Evolutionary conservation across 164 flowering plant genomes (phyloP).

Genomic region (Chimonanthus salicifolius): DNA sequence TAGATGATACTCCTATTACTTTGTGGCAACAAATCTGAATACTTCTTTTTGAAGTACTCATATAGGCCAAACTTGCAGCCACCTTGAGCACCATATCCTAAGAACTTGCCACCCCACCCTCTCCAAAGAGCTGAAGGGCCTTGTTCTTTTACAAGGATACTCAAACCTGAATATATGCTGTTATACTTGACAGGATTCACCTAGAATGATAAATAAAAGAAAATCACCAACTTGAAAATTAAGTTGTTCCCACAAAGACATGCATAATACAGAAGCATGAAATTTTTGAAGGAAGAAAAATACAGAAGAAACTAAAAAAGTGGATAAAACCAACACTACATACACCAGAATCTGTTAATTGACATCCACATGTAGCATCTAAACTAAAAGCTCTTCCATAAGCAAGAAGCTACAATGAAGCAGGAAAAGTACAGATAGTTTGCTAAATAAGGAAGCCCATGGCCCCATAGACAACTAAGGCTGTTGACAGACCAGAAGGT

Average conservation of each 20-base stretch:
- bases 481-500: too few species aligned
- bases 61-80: constrained; percentile 91
- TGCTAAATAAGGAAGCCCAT: background rate
- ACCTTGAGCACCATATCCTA: constrained; percentile 91
- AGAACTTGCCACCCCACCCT: constrained; percentile 83
- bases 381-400: background rate
- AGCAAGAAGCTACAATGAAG: background rate
- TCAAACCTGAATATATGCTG: constrained; percentile 53
- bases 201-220: constrained; percentile 23
- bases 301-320: too few species aligned
- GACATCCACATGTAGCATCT: background rate
- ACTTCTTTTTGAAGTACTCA: constrained; percentile 79
- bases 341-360: background rate
- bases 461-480: background rate
- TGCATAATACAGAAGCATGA: background rate
- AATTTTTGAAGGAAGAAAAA: background rate
- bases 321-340: background rate
- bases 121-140: constrained; percentile 85
- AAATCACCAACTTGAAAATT: background rate
- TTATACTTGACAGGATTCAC: constrained; percentile 78
- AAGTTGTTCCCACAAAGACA: background rate
- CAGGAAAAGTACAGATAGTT: background rate
- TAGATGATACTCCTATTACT: constrained; percentile 50
- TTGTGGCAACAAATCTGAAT: constrained; percentile 48
- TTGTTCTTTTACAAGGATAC: constrained; percentile 61